phyloP scores from a whole-genome alignment of 1,284 basidiomycete species.

The Boletellus sp. region DNA sequence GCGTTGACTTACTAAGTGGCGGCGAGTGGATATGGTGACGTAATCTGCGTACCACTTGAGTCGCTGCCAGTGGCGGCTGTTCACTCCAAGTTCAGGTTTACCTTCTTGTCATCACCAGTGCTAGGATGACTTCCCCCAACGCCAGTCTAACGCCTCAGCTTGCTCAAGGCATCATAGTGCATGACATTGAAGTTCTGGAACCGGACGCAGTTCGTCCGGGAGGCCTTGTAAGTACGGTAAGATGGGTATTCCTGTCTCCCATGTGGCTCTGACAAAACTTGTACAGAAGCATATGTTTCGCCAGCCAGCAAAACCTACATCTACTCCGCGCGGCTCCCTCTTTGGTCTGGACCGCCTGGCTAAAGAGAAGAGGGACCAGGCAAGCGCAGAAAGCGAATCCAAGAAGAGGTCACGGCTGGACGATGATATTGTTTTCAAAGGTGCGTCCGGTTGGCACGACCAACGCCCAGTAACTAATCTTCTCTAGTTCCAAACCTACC shows the following conservation, averaged over 20 bases:
- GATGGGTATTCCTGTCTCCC: conserved; percentile 21
- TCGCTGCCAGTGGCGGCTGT: too few species aligned
- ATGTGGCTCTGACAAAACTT: conserved; percentile 2
- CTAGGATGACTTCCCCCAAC: too few species aligned
- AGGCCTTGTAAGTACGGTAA: conserved; percentile 68
- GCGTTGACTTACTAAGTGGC: too few species aligned
- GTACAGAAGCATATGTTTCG: conserved; percentile 69
- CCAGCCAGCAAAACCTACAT: conserved; percentile 64
- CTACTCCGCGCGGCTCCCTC: conserved; percentile 69
- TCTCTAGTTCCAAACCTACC: conserved; percentile 71
- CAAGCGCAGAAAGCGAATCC: conserved; percentile 42
- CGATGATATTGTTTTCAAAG: conserved; percentile 78
- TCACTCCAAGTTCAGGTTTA: too few species aligned
- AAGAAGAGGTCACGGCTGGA: conserved; percentile 68
- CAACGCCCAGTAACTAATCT: neutral
- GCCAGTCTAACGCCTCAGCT: conserved; percentile 47
- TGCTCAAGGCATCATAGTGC: conserved; percentile 73
- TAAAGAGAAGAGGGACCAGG: conserved; percentile 76
- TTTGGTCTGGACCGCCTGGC: conserved; percentile 87
- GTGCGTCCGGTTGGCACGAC: conserved; percentile 35
- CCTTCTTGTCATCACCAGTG: too few species aligned
- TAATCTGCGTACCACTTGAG: too few species aligned
- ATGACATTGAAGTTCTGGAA: conserved; percentile 76
- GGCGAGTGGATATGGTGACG: too few species aligned
- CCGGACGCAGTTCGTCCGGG: conserved; percentile 75